Conservation (phyloP, 1,139 yeast species). For the Sugiyamaella sp. region DNA sequence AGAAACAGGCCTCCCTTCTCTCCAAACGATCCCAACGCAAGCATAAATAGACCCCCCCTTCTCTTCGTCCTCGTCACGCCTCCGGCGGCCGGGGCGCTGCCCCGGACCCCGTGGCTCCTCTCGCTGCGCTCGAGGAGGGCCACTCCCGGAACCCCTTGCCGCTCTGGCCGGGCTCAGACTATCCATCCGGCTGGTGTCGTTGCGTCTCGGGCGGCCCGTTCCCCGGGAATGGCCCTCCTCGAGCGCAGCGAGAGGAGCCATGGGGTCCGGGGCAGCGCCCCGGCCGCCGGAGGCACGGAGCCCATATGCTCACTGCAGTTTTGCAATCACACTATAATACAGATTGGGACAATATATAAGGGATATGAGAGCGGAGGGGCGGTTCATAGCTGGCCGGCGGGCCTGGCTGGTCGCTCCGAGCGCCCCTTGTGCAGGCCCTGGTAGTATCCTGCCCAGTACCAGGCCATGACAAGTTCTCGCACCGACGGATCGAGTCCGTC, state of each 20-base stretch:
- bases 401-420: constrained; percentile 10
- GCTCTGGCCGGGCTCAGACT: too few relatives aligned
- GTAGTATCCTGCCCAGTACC: constrained; percentile 43
- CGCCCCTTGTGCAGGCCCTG: constrained; percentile 36
- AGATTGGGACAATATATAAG: too few relatives aligned
- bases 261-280: constrained; percentile 4
- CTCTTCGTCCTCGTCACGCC: not conserved
- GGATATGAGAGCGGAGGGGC: too few relatives aligned
- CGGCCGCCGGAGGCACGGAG: not conserved
- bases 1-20: constrained; percentile 3
- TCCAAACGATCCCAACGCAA: not conserved
- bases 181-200: too few relatives aligned
- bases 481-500: constrained; percentile 32
- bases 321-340: not conserved
- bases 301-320: not conserved
- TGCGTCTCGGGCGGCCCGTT: not conserved
- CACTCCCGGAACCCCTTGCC: too few relatives aligned
- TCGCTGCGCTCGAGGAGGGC: constrained; percentile 1
- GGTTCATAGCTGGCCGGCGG: too few relatives aligned
- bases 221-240: not conserved
- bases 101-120: not conserved
- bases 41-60: not conserved
- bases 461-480: constrained; percentile 36
- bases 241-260: not conserved
- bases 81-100: constrained; percentile 7